Evolutionary conservation across 2,329 filamentous ascomycete genomes (phyloP).

Genomic region (Byssoonygena ceratinophila): DNA sequence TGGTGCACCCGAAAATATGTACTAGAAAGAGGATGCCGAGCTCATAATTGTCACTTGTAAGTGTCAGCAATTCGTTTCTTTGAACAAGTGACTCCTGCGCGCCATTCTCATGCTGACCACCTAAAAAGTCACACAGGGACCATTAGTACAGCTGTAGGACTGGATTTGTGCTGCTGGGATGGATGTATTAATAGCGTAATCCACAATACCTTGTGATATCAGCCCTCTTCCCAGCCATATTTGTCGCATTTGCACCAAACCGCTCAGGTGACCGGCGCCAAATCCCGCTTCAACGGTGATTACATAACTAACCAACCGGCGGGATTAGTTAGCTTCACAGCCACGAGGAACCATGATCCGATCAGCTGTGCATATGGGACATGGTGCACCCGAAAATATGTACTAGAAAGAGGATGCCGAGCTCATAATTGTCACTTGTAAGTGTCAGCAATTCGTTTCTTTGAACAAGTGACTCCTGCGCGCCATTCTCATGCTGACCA

Average conservation of each 20-base stretch:
- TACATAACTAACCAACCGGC: not conserved
- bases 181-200: not conserved
- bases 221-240: not conserved
- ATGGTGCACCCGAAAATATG: not conserved
- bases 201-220: not conserved
- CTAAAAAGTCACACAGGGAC: not conserved
- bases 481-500: not conserved
- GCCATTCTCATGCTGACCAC: not conserved
- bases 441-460: not conserved
- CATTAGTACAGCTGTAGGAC: not conserved
- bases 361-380: not conserved
- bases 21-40: not conserved
- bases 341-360: not conserved
- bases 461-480: not conserved
- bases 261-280: not conserved
- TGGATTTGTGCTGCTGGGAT: no score
- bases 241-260: not conserved
- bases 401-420: not conserved
- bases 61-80: not conserved
- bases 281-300: not conserved
- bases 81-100: not conserved
- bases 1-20: not conserved
- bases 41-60: not conserved
- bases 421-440: not conserved
- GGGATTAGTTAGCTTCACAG: not conserved